Percentiles rank a stretch among this genome's conserved stretches.
These are phyloP conservation scores for Eimeria necatrix DNA, from an alignment of 169 alveolate genomes.

Conservation along the genomic window DNA sequence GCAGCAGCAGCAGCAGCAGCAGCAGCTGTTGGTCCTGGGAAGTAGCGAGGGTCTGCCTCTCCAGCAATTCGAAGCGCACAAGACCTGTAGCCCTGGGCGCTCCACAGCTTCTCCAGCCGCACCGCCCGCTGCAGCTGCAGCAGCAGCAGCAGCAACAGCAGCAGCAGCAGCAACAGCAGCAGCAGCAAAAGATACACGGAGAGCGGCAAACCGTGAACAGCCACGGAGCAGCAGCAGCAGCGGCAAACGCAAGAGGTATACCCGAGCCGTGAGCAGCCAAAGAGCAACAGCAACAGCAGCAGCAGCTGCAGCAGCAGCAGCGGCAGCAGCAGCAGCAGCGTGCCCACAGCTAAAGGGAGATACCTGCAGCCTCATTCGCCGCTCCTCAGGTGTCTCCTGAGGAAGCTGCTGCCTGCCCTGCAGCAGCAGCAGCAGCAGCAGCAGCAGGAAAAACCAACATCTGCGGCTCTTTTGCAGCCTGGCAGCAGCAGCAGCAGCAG, in stretches of 20 bases:
- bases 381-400: not conserved
- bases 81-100: not conserved
- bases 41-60: conserved; percentile 19
- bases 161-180: no score
- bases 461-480: not conserved
- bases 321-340: no score
- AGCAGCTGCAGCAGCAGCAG: no score
- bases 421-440: not conserved
- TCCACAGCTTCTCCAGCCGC: conserved; percentile 7
- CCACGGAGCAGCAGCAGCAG: not conserved
- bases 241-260: no score
- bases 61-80: not conserved
- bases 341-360: not conserved
- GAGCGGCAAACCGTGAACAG: not conserved
- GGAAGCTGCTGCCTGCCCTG: not conserved
- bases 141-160: no score
- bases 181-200: no score
- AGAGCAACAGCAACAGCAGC: not conserved
- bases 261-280: not conserved
- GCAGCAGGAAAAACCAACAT: not conserved
- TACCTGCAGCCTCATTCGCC: not conserved
- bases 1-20: not conserved
- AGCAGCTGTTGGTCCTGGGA: not conserved
- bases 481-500: not conserved
- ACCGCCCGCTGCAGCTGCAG: conserved; percentile 2